Evolutionary conservation across 2,329 filamentous ascomycete species (phyloP).

Genomic region (Capronia epimyces): DNA sequence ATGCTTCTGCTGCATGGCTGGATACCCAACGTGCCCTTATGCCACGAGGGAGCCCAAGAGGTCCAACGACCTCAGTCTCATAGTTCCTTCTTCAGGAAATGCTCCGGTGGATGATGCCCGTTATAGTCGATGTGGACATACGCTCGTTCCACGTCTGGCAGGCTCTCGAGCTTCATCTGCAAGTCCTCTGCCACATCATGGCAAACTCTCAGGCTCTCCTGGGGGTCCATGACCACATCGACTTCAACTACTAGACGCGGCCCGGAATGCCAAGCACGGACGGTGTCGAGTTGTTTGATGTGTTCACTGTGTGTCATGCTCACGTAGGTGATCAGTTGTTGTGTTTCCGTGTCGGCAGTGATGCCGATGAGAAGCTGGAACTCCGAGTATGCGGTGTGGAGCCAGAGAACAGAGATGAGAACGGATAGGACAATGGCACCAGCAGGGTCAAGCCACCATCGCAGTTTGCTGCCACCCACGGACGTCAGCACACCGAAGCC

Average conservation of each 20-base stretch:
- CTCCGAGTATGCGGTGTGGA: slow-evolving; percentile 77
- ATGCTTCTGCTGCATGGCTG: too few relatives aligned
- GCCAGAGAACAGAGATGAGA: slow-evolving; percentile 74
- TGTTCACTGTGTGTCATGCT: slow-evolving; percentile 80
- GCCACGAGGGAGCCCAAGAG: background rate
- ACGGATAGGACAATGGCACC: slow-evolving; percentile 79
- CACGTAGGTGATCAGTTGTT: slow-evolving; percentile 94
- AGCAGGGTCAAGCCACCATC: slow-evolving; percentile 92
- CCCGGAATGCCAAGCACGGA: slow-evolving; percentile 86
- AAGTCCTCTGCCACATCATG: slow-evolving; percentile 93
- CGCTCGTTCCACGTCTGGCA: slow-evolving; percentile 86
- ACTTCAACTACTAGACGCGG: slow-evolving; percentile 89
- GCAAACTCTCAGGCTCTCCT: slow-evolving; percentile 65
- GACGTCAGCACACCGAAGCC: slow-evolving; percentile 86
- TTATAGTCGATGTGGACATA: slow-evolving; percentile 98
- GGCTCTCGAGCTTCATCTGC: slow-evolving; percentile 85
- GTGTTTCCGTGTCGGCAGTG: slow-evolving; percentile 73
- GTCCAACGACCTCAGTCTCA: slow-evolving; percentile 30
- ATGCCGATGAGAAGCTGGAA: slow-evolving; percentile 89
- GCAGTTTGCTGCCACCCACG: slow-evolving; percentile 80
- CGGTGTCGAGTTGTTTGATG: slow-evolving; percentile 86
- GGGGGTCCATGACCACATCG: slow-evolving; percentile 85
- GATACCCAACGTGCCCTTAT: background rate
- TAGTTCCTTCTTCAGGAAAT: slow-evolving; percentile 62
- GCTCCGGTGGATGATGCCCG: slow-evolving; percentile 90